Evolutionary conservation across 2,329 filamentous ascomycete species (phyloP).

Genomic region (Fusarium tanahbumbuense): DNA sequence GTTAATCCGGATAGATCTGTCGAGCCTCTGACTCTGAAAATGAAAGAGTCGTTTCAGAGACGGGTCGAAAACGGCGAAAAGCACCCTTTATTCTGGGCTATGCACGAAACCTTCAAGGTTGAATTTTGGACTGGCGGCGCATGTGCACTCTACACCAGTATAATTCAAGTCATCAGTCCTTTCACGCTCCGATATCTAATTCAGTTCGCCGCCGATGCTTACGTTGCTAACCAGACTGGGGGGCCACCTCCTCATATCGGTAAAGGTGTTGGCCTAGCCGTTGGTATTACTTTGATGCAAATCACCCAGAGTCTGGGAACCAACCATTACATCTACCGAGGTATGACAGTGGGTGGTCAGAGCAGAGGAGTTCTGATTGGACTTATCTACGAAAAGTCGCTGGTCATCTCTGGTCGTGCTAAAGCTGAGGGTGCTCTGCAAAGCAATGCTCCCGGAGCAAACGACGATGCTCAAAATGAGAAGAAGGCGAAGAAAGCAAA

Average conservation of each 20-base stretch:
- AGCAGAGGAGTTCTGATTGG: constrained; percentile 83
- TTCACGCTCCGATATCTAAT: constrained; percentile 90
- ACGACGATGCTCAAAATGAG: constrained; percentile 56
- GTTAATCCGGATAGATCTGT: constrained; percentile 86
- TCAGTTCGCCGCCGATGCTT: constrained; percentile 83
- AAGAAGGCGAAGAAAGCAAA: constrained; percentile 54
- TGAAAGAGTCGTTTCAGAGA: constrained; percentile 75
- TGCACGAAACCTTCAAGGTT: constrained; percentile 86
- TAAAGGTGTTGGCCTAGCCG: constrained; percentile 81
- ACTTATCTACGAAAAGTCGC: constrained; percentile 90
- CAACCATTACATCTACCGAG: constrained; percentile 92
- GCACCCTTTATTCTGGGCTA: constrained; percentile 79
- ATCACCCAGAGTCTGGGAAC: constrained; percentile 81
- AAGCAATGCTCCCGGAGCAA: constrained; percentile 55
- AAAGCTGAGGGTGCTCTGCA: constrained; percentile 77
- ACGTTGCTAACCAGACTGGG: constrained; percentile 66
- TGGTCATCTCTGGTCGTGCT: constrained; percentile 87
- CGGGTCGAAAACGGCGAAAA: constrained; percentile 76
- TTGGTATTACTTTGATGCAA: constrained; percentile 90
- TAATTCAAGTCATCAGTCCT: constrained; percentile 84
- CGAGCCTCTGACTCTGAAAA: constrained; percentile 73
- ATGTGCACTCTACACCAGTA: constrained; percentile 77
- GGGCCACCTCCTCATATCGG: constrained; percentile 74
- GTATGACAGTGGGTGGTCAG: constrained; percentile 92
- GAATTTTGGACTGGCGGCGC: constrained; percentile 89